Base-by-base conservation (phyloP, 208 protist species). In the Acanthamoeba pearcei region DNA sequence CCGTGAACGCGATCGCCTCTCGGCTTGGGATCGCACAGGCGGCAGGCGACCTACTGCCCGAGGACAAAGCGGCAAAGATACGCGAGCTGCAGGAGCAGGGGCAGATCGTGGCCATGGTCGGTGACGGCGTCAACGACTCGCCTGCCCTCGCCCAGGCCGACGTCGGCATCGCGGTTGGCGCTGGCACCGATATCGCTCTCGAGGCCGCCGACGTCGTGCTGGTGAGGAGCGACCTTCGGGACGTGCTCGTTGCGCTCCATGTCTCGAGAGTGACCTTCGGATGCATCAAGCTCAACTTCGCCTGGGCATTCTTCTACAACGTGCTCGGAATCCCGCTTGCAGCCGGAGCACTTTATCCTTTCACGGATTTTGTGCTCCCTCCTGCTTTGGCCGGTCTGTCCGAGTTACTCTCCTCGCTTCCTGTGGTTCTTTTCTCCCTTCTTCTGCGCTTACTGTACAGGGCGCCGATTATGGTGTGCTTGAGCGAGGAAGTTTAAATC, bases 251-350 rank as follows among this genome's bases (percentile, higher is more conserved):
- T 0, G 96, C 97, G 8, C 88, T 99, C 22, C 95, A 96, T 64
- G 83, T 99, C 15, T 97, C 97, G 2, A 88, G 95, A 35, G 97
- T 72, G 8, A 98, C 97, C 13, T 98, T 98, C 42, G 38, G 83
- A 5, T 91, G 98, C 53, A 99, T 99, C 91, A 62, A 91, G 24
- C 57, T 98, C 17, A 99, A 99, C 96, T 98, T 98, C 91, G 13
- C 97, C 0, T 98, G 97, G 98, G 98, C 98, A 15, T 95, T 98
- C 13, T 66, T 94, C 19, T 99, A 99, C 95, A 99, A 99, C 94
- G 53, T 97, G 38, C 38, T 42, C 38, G 38, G 38, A 42, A 42
- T 42, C 38, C 38, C 38, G 38, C 38, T 42, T 42, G 38, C 38
- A 42, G 38, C 38, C 38, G 38, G 38, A 42, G 38, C 38, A 42